A percentile compares a stretch with the other conserved stretches of the same genome.
Conservation (phyloP, 176 grass and related monocot species). For the Olyra latifolia region DNA sequence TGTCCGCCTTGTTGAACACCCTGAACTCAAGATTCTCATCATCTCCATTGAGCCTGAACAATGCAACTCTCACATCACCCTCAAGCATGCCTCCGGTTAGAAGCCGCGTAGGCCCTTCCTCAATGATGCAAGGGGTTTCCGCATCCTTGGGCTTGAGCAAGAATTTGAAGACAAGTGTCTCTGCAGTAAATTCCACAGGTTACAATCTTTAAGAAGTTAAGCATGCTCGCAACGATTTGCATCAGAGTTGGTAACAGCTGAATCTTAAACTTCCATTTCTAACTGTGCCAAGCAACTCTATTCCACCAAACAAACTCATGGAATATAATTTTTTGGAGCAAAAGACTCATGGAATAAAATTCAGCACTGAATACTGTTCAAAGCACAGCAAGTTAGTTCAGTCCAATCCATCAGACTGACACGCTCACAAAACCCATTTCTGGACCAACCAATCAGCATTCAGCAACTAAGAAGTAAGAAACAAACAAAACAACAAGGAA, state of each 20-base stretch:
- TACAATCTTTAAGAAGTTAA: neutral
- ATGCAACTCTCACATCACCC: constrained; percentile 72
- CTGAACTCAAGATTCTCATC: constrained; percentile 71
- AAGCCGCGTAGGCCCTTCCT: constrained; percentile 66
- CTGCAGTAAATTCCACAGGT: constrained; percentile 34
- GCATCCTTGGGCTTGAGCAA: constrained; percentile 84
- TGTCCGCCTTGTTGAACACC: constrained; percentile 92
- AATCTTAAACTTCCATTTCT: neutral
- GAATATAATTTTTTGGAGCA: neutral
- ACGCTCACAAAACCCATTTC: neutral
- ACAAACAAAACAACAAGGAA: neutral
- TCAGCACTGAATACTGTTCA: neutral
- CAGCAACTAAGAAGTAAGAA: neutral
- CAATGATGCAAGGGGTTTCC: constrained; percentile 59
- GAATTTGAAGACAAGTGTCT: constrained; percentile 95
- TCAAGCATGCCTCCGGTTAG: constrained; percentile 85
- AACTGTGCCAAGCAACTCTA: neutral
- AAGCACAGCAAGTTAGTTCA: neutral
- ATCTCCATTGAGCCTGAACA: constrained; percentile 70
- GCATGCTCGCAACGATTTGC: neutral
- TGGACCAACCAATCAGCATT: neutral
- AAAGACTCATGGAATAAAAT: no score
- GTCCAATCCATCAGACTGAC: neutral
- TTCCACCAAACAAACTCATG: neutral
- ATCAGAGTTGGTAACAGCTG: neutral